Evolutionary conservation across 306 rosid genomes (phyloP).

Genomic region (Oemleria cerasiformis): DNA sequence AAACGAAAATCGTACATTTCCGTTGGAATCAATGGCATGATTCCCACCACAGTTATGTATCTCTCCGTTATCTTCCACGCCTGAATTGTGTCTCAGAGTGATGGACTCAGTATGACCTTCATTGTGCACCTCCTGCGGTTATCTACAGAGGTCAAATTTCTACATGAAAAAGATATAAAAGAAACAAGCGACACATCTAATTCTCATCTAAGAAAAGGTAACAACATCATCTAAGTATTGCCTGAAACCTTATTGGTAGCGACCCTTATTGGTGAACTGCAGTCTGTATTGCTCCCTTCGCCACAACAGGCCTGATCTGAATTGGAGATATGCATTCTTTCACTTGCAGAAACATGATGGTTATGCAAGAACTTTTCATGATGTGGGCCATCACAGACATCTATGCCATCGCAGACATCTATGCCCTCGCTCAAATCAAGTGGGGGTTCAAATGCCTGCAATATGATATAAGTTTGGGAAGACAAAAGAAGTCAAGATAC

Average conservation of each 20-base stretch:
- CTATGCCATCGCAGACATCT: constrained; percentile 55
- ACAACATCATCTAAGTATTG: constrained; percentile 9
- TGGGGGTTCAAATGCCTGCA: constrained; percentile 93
- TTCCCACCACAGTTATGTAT: constrained; percentile 39
- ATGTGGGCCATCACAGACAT: constrained; percentile 45
- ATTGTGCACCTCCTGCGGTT: constrained; percentile 66
- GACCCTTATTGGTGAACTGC: constrained; percentile 30
- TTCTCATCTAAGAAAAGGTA: constrained; percentile 27
- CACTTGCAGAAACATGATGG: constrained; percentile 35
- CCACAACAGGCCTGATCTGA: constrained; percentile 40
- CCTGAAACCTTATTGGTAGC: constrained; percentile 52
- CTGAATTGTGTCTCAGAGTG: constrained; percentile 36
- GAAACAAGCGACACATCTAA: constrained; percentile 5
- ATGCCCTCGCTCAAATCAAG: constrained; percentile 75
- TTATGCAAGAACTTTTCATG: constrained; percentile 31
- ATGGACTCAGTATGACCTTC: constrained; percentile 40
- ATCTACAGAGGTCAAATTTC: constrained; percentile 69
- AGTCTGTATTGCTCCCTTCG: constrained; percentile 40
- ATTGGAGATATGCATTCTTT: constrained; percentile 38
- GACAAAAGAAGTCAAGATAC: constrained; percentile 16
- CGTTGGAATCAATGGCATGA: constrained; percentile 47
- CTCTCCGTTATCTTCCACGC: constrained; percentile 36
- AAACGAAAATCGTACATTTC: constrained; percentile 55
- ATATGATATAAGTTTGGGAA: constrained; percentile 6
- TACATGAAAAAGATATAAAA: constrained; percentile 36